Evolutionary conservation across 208 protist genomes (phyloP).

Genomic region (Acanthamoeba healyi): DNA sequence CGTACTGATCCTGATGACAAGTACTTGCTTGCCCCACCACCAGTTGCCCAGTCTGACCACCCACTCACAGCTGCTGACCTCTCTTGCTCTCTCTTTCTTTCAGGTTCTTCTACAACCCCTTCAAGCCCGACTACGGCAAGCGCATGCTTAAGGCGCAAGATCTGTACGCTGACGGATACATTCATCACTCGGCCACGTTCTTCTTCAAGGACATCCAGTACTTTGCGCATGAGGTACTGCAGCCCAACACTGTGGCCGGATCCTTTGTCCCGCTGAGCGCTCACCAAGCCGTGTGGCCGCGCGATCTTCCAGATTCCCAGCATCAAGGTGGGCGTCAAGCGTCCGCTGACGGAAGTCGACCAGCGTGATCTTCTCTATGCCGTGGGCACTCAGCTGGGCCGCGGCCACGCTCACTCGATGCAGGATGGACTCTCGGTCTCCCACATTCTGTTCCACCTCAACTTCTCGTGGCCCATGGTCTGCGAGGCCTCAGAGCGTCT

Average conservation of each 20-base stretch:
- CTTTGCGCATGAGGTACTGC: slow-evolving; percentile 1
- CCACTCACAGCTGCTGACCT: neutral
- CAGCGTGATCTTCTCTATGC: slow-evolving; percentile 38
- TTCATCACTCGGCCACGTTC: slow-evolving; percentile 14
- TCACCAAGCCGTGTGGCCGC: no score
- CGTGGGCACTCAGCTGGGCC: slow-evolving; percentile 40
- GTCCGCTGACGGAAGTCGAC: slow-evolving; percentile 16
- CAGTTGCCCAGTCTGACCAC: neutral
- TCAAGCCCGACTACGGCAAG: slow-evolving; percentile 45
- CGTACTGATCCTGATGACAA: slow-evolving; percentile 43
- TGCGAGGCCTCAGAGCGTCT: slow-evolving; percentile 51
- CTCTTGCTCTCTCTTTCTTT: neutral
- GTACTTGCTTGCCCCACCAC: neutral
- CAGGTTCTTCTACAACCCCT: slow-evolving; percentile 59
- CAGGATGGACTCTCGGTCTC: slow-evolving; percentile 41
- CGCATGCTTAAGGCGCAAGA: slow-evolving; percentile 37
- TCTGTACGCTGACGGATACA: slow-evolving; percentile 28
- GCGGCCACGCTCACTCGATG: slow-evolving; percentile 34
- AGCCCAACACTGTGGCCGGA: neutral
- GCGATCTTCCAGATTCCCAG: neutral
- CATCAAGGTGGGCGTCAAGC: slow-evolving; percentile 38
- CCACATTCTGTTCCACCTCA: slow-evolving; percentile 62
- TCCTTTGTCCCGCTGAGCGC: neutral
- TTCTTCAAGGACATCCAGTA: slow-evolving; percentile 57
- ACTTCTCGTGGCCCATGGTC: slow-evolving; percentile 32